Percentiles rank a stretch among this genome's conserved stretches.
phyloP scores from a whole-genome alignment of 2,329 filamentous ascomycete species.

The Venturia carpophila region DNA sequence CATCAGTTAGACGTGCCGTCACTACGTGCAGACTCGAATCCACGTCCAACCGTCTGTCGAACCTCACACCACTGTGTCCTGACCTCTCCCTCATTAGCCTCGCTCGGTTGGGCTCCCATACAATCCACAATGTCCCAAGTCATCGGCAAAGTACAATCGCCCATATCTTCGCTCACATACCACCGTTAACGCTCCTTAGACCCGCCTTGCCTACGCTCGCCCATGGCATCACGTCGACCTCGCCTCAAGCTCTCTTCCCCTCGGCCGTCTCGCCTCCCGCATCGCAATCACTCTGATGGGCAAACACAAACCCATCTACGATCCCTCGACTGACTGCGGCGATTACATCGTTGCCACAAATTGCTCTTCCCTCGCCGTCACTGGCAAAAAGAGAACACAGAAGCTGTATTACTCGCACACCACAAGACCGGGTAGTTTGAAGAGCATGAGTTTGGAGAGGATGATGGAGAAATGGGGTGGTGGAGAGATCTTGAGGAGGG shows the following conservation, averaged over 20 bases:
- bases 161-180: slow-evolving; percentile 20
- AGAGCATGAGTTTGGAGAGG: slow-evolving; percentile 86
- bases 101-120: slow-evolving; percentile 1
- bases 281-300: slow-evolving; percentile 90
- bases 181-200: slow-evolving; percentile 46
- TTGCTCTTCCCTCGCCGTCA: slow-evolving; percentile 78
- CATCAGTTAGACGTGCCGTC: background rate
- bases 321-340: slow-evolving; percentile 95
- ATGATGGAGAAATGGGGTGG: slow-evolving; percentile 93
- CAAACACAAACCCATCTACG: slow-evolving; percentile 97
- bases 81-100: background rate
- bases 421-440: slow-evolving; percentile 79
- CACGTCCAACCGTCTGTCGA: too few species aligned
- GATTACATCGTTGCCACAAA: slow-evolving; percentile 96
- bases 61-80: background rate
- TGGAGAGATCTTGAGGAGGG: slow-evolving; percentile 80
- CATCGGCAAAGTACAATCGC: slow-evolving; percentile 56
- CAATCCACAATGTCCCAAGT: slow-evolving; percentile 63
- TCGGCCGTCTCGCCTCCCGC: slow-evolving; percentile 79
- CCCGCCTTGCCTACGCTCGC: slow-evolving; percentile 89
- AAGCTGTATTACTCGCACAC: slow-evolving; percentile 96
- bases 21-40: background rate
- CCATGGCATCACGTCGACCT: slow-evolving; percentile 89
- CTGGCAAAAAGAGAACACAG: slow-evolving; percentile 85
- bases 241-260: slow-evolving; percentile 59